Base-by-base conservation (phyloP, 1,139 yeast genomes). In the Dujonia santamariae region DNA sequence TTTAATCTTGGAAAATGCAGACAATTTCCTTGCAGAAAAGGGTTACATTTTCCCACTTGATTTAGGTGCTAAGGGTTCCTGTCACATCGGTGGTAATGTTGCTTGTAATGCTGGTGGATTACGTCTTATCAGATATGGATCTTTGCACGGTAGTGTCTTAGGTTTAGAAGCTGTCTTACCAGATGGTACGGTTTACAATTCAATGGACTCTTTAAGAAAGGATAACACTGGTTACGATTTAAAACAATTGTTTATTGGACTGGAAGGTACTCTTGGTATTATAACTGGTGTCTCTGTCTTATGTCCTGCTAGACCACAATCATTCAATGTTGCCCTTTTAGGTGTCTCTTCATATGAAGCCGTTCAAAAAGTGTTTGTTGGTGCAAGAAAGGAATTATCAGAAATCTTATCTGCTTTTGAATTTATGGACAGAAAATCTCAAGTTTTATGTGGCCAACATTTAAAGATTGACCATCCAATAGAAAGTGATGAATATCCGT, bases 41-140 rank as follows among this genome's bases (percentile, higher is more conserved):
- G 96, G 95, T 3, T 85, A 84, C 60, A 85, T 90, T 37, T 90
- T 90, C 73, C 98, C 98, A 17, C 69, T 90, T 33, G 98, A 90
- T 55, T 67, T 90, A 41, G 98, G 98, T 35, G 97, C 98, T 31
- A 90, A 90, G 63, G 98, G 98, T 13, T 87, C 96, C 3, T 90
- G 98, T 58, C 95, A 87, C 48, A 83, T 90, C 43, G 97, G 97
- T 45, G 98, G 97, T 41, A 86, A 82, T 39, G 95, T 87, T 26
- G 96, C 97, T 5, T 88, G 97, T 14, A 90, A 90, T 55, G 97
- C 98, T 4, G 97, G 98, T 51, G 98, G 98, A 0, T 71, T 90
- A 48, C 73, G 97, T 53, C 67, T 90, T 39, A 66, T 90, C 46
- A 75, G 96, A 48, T 90, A 88, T 54, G 97, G 97, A 2, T 86